phyloP scores from a whole-genome alignment of 371 early-diverging fungal genomes.

The Syncephalis fuscata region DNA sequence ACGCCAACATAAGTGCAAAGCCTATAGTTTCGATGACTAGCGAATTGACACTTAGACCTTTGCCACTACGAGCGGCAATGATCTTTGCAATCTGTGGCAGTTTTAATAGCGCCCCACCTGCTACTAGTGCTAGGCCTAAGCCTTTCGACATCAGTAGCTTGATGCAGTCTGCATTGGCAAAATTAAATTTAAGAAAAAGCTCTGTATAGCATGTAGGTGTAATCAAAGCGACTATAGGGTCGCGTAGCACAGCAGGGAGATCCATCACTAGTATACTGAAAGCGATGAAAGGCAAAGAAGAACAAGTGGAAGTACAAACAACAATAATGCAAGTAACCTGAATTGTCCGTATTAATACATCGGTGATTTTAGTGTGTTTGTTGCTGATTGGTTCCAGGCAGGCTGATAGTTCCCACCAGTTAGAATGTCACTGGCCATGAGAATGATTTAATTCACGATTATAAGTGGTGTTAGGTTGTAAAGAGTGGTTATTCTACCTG shows the following conservation, averaged over 20 bases:
- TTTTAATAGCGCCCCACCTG: constrained; percentile 80
- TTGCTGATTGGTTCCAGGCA: too few relatives aligned
- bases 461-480: too few relatives aligned
- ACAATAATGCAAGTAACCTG: too few relatives aligned
- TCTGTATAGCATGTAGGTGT: constrained; percentile 50
- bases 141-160: constrained; percentile 73
- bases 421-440: too few relatives aligned
- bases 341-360: too few relatives aligned
- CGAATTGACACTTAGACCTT: constrained; percentile 64
- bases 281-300: too few relatives aligned
- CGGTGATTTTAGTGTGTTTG: too few relatives aligned
- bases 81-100: constrained; percentile 93
- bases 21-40: constrained; percentile 73
- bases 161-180: constrained; percentile 53
- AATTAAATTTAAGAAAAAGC: constrained; percentile 42
- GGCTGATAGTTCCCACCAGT: too few relatives aligned
- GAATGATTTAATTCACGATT: too few relatives aligned
- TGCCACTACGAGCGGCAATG: constrained; percentile 40
- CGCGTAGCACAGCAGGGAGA: not conserved
- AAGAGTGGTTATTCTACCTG: too few relatives aligned
- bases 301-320: too few relatives aligned
- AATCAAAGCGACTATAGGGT: constrained; percentile 33
- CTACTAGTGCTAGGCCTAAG: constrained; percentile 80
- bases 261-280: too few relatives aligned
- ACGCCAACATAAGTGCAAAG: constrained; percentile 58